These are phyloP conservation scores for Nakazawaea ishiwadae DNA, from an alignment of 805 yeast species.

Conservation along the genomic window DNA sequence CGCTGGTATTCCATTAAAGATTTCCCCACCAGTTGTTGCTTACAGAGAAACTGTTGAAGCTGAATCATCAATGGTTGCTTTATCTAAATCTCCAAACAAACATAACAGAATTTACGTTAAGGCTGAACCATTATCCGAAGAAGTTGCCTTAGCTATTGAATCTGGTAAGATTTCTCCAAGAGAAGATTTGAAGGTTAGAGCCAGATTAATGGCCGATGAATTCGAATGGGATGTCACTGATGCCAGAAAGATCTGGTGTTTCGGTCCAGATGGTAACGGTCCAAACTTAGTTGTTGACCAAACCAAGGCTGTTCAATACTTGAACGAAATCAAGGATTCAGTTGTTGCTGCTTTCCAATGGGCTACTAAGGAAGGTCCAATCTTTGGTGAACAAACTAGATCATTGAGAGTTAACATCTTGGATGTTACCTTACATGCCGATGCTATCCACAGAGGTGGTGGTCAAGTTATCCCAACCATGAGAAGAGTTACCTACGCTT, in stretches of 20 bases:
- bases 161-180: conserved; percentile 86
- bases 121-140: conserved; percentile 96
- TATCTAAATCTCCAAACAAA: conserved; percentile 99
- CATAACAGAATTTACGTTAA: conserved; percentile 99
- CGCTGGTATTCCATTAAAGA: conserved; percentile 98
- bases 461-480: conserved; percentile 99
- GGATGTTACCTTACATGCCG: conserved; percentile 99
- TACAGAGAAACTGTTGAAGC: conserved; percentile 97
- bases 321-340: conserved; percentile 98
- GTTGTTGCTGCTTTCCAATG: conserved; percentile 99
- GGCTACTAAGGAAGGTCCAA: conserved; percentile 99
- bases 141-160: conserved; percentile 89
- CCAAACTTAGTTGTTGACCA: conserved; percentile 98
- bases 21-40: conserved; percentile 96
- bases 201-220: conserved; percentile 97
- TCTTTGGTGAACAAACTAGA: conserved; percentile 95
- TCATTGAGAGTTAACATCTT: conserved; percentile 95
- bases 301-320: conserved; percentile 99
- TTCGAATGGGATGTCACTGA: conserved; percentile 99
- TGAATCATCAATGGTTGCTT: conserved; percentile 93
- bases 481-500: conserved; percentile 99
- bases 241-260: conserved; percentile 99
- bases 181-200: conserved; percentile 98
- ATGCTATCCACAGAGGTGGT: conserved; percentile 99
- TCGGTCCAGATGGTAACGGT: conserved; percentile 99